These are phyloP conservation scores for Cystobasidiaceae sp. DNA, from an alignment of 1,284 basidiomycete species.

Conservation along the genomic window DNA sequence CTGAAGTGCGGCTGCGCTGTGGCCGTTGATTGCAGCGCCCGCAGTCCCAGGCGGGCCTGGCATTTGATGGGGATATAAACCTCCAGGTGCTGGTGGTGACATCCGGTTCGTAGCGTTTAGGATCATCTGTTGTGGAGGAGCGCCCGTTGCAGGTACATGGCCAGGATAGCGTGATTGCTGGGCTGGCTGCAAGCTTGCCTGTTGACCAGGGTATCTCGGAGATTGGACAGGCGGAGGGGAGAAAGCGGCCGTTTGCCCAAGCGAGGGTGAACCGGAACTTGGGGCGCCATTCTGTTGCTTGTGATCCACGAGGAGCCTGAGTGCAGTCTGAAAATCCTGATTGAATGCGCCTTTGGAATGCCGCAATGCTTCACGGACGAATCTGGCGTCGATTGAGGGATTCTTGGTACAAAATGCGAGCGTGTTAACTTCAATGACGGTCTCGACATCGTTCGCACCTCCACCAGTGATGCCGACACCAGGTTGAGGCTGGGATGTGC, in stretches of 20 bases:
- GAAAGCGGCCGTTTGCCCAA: not conserved
- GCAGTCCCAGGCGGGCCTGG: not conserved
- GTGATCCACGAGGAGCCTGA: slow-evolving; percentile 6
- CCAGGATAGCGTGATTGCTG: too few relatives aligned
- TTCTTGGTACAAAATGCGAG: slow-evolving; percentile 20
- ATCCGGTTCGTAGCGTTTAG: slow-evolving; percentile 1
- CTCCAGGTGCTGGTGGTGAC: not conserved
- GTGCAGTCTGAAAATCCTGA: slow-evolving; percentile 11
- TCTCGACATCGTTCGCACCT: not conserved
- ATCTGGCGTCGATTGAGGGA: not conserved
- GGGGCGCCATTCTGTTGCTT: not conserved
- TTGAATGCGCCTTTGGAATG: slow-evolving; percentile 25
- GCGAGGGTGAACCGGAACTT: not conserved
- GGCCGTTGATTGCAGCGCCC: slow-evolving; percentile 4
- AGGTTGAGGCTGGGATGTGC: not conserved
- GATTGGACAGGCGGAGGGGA: too few relatives aligned
- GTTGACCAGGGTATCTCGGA: slow-evolving; percentile 19
- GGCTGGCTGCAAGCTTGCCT: too few relatives aligned
- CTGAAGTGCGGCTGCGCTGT: not conserved
- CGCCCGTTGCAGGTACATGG: too few relatives aligned
- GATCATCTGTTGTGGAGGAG: not conserved
- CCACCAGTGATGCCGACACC: too few relatives aligned
- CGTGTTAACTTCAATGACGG: slow-evolving; percentile 8
- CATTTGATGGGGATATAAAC: slow-evolving; percentile 27
- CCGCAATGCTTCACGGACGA: slow-evolving; percentile 17